A percentile compares a stretch with the other conserved stretches of the same genome.
These are phyloP conservation scores for Heterobasidion parviporum DNA, from an alignment of 1,284 basidiomycete species.

Conservation along the genomic window DNA sequence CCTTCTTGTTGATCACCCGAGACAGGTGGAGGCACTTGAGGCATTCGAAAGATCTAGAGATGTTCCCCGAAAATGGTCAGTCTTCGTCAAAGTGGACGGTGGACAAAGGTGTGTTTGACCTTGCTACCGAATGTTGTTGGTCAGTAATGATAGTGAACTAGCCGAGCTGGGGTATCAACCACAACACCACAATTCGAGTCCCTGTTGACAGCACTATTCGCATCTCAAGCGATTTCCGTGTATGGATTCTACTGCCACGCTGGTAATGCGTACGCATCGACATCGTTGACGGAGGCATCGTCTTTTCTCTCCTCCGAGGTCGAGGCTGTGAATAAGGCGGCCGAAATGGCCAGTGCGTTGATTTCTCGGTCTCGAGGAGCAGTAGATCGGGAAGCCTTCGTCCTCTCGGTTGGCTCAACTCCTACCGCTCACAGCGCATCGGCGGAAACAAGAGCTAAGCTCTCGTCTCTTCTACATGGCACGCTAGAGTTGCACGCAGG, in stretches of 20 bases:
- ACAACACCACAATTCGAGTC: conserved; percentile 33
- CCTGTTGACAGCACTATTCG: conserved; percentile 44
- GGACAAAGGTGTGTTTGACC: conserved; percentile 55
- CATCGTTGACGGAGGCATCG: conserved; percentile 53
- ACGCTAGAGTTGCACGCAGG: conserved; percentile 71
- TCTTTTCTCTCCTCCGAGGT: conserved; percentile 68
- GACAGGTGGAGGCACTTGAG: conserved; percentile 62
- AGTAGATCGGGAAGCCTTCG: conserved; percentile 36
- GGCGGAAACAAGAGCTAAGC: conserved; percentile 34
- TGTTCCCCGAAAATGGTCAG: conserved; percentile 51
- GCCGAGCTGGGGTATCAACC: conserved; percentile 74
- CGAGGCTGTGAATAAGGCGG: conserved; percentile 60
- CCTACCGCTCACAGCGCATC: conserved; percentile 76
- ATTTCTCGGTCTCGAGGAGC: conserved; percentile 21
- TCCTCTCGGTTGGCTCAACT: conserved; percentile 80
- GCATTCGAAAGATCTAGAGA: conserved; percentile 38
- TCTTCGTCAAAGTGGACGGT: conserved; percentile 77
- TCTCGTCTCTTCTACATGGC: conserved; percentile 47
- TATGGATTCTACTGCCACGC: conserved; percentile 83
- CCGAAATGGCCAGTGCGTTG: conserved; percentile 39
- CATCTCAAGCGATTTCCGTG: conserved; percentile 51
- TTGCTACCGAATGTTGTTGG: neutral
- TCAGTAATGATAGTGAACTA: conserved; percentile 20
- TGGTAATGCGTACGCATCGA: conserved; percentile 70
- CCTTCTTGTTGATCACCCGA: conserved; percentile 69